Conservation (phyloP, 2,329 filamentous ascomycete genomes). For the Aureobasidium sp. region DNA sequence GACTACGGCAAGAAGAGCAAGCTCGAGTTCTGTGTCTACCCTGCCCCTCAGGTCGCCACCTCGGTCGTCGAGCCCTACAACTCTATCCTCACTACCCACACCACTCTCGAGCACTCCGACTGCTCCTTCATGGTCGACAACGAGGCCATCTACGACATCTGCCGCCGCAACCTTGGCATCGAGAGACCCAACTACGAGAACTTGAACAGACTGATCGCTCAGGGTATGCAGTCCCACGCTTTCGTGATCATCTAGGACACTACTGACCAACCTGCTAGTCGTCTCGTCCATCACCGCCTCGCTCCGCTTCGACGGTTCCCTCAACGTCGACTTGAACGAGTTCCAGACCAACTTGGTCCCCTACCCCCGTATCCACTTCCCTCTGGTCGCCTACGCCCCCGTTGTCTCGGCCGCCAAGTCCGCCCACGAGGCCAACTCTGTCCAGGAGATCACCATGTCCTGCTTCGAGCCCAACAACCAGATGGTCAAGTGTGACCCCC, state of each 20-base stretch:
- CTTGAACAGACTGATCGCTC: constrained; percentile 95
- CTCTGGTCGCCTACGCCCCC: constrained; percentile 89
- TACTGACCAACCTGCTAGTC: constrained; percentile 44
- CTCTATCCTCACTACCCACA: constrained; percentile 98
- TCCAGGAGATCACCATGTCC: constrained; percentile 96
- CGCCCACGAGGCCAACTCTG: constrained; percentile 94
- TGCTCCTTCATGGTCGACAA: constrained; percentile 99
- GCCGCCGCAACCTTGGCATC: constrained; percentile 92
- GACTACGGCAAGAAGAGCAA: constrained; percentile 99
- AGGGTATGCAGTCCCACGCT: constrained; percentile 50
- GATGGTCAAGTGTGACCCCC: constrained; percentile 99
- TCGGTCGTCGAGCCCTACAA: constrained; percentile 99
- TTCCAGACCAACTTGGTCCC: constrained; percentile 99
- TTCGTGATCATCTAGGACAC: neutral
- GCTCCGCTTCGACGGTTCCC: constrained; percentile 94
- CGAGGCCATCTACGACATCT: constrained; percentile 99
- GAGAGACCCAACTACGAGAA: constrained; percentile 98
- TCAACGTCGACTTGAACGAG: constrained; percentile 99
- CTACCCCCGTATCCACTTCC: constrained; percentile 99
- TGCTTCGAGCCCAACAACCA: constrained; percentile 99
- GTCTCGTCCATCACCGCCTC: constrained; percentile 98
- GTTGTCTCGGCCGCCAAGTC: constrained; percentile 93
- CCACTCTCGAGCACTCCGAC: constrained; percentile 97
- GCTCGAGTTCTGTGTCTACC: constrained; percentile 99
- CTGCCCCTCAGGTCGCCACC: constrained; percentile 91